Conservation (phyloP, 2,329 filamentous ascomycete genomes). For the Penicillium capsulatum region DNA sequence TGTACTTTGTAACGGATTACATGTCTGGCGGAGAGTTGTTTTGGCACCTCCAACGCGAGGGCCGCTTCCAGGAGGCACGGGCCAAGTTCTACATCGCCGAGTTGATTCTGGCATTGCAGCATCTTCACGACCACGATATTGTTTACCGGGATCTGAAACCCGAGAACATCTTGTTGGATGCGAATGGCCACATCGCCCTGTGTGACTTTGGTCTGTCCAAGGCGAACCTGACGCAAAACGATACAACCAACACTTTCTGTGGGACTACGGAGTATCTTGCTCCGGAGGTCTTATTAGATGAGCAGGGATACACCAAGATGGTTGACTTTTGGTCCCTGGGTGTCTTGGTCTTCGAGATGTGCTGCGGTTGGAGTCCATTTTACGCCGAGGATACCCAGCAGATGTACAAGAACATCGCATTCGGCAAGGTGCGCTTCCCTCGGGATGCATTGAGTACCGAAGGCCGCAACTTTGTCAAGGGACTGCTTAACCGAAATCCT, state of each 20-base stretch:
- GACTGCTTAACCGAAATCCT: conserved; percentile 91
- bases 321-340: conserved; percentile 99
- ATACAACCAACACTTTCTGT: conserved; percentile 98
- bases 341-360: conserved; percentile 98
- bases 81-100: conserved; percentile 99
- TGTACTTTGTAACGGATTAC: conserved; percentile 98
- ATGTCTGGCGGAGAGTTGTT: conserved; percentile 99
- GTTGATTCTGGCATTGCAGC: conserved; percentile 88
- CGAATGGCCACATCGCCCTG: conserved; percentile 94
- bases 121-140: conserved; percentile 94
- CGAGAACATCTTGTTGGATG: conserved; percentile 94
- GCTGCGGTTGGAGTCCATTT: conserved; percentile 98
- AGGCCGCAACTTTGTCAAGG: conserved; percentile 96
- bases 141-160: conserved; percentile 97
- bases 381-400: conserved; percentile 99
- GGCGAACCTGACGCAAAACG: conserved; percentile 93
- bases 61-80: conserved; percentile 86
- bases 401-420: conserved; percentile 99
- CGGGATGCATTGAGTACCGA: conserved; percentile 91
- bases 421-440: conserved; percentile 95
- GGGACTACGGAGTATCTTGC: conserved; percentile 97
- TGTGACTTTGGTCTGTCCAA: conserved; percentile 98
- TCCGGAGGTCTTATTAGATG: conserved; percentile 89
- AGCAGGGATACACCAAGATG: conserved; percentile 99
- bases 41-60: conserved; percentile 97